Evolutionary conservation across 208 protist species (phyloP).

Genomic region (Porcisia hertigi): DNA sequence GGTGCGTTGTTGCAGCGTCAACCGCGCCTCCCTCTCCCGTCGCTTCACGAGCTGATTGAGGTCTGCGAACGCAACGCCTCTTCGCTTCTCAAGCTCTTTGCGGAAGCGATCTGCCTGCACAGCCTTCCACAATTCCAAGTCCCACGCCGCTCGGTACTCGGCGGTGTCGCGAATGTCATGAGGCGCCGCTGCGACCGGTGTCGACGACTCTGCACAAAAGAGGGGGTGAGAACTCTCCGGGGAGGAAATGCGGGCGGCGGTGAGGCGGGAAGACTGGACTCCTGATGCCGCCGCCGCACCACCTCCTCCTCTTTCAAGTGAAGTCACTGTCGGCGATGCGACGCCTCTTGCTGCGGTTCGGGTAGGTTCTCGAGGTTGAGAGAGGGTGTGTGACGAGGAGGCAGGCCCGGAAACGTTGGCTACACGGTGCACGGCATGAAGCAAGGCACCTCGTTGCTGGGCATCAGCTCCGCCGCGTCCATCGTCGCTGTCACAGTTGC

Average conservation of each 20-base stretch:
- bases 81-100: constrained; percentile 55
- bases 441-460: not conserved
- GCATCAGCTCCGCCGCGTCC: not conserved
- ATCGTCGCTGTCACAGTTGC: not conserved
- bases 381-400: constrained; percentile 8
- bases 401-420: not conserved
- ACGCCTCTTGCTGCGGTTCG: constrained; percentile 8
- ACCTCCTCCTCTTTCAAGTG: not conserved
- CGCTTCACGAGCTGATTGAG: constrained; percentile 36
- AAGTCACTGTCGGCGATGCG: not conserved
- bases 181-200: not conserved
- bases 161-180: constrained; percentile 63
- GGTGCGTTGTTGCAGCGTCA: constrained; percentile 21
- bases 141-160: constrained; percentile 88
- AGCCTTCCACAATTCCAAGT: constrained; percentile 89
- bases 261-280: not conserved
- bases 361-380: constrained; percentile 9
- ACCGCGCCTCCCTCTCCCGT: constrained; percentile 39
- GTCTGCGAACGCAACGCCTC: constrained; percentile 37
- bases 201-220: not conserved
- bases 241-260: not conserved
- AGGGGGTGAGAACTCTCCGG: not conserved
- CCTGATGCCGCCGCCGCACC: not conserved
- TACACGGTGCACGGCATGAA: not conserved
- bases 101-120: constrained; percentile 74